phyloP scores from a whole-genome alignment of 208 protist genomes.

The Zelonia costaricensis region DNA sequence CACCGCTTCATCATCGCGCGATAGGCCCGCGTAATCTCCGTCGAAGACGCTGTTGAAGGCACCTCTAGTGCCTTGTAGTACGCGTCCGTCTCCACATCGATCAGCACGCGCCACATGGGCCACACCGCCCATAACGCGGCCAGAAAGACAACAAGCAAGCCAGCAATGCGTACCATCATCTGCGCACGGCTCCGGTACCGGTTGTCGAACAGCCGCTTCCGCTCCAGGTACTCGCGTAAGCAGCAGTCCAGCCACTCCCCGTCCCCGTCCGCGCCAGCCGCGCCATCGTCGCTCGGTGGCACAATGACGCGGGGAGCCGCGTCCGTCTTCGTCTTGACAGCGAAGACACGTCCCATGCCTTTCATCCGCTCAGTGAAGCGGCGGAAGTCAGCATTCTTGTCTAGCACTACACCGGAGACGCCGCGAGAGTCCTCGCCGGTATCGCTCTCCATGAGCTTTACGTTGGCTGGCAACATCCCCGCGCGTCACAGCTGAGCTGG shows the following conservation, averaged over 20 bases:
- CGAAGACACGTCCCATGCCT: slow-evolving; percentile 22
- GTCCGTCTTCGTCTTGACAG: slow-evolving; percentile 19
- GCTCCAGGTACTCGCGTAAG: slow-evolving; percentile 66
- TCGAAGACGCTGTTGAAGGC: slow-evolving; percentile 26
- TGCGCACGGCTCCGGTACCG: slow-evolving; percentile 18
- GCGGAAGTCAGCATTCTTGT: slow-evolving; percentile 31
- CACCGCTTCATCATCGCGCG: slow-evolving; percentile 69
- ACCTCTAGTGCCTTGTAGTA: slow-evolving; percentile 69
- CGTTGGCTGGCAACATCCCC: neutral
- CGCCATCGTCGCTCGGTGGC: slow-evolving; percentile 8
- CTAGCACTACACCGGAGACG: slow-evolving; percentile 20
- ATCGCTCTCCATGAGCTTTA: slow-evolving; percentile 5
- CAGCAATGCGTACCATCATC: slow-evolving; percentile 28
- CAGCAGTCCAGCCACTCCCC: slow-evolving; percentile 70
- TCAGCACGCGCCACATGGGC: slow-evolving; percentile 78
- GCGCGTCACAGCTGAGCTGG: too few species aligned
- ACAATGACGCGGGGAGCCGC: neutral
- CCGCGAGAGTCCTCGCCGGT: neutral
- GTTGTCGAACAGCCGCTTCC: slow-evolving; percentile 46
- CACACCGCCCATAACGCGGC: slow-evolving; percentile 44
- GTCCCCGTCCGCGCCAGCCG: neutral
- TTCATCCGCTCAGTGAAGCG: slow-evolving; percentile 34
- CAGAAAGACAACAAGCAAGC: slow-evolving; percentile 29
- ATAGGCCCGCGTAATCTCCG: slow-evolving; percentile 79
- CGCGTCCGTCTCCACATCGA: slow-evolving; percentile 68